These are phyloP conservation scores for Pouteria glomerata DNA, from an alignment of 148 eudicot species.

Conservation along the genomic window DNA sequence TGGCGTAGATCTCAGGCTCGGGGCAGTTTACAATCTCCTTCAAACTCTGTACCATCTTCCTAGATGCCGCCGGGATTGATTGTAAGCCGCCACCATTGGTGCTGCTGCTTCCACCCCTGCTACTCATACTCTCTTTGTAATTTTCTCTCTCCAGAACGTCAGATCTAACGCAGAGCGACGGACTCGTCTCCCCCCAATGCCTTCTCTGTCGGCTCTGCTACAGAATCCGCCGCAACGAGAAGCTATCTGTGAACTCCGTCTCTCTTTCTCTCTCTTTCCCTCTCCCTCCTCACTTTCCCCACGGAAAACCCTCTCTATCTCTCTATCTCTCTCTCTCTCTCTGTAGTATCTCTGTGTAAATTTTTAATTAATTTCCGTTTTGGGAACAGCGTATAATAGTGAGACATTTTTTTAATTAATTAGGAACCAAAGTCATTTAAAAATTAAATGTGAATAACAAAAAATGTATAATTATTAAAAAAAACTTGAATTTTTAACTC, in stretches of 20 bases:
- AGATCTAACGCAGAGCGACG: neutral
- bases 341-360: no score
- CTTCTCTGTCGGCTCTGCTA: conserved; percentile 10
- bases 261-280: neutral
- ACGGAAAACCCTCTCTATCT: conserved; percentile 8
- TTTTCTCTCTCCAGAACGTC: conserved; percentile 3
- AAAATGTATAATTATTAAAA: no score
- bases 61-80: conserved; percentile 54
- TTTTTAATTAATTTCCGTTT: neutral
- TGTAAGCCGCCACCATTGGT: conserved; percentile 29
- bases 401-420: neutral
- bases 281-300: neutral
- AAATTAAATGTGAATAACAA: no score
- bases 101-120: conserved; percentile 17
- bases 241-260: neutral
- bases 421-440: no score
- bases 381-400: neutral
- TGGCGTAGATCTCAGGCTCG: conserved; percentile 84
- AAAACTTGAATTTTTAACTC: neutral
- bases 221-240: conserved; percentile 9
- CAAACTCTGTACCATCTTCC: conserved; percentile 68
- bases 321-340: neutral
- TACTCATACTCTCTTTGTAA: conserved; percentile 23
- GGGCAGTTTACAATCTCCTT: conserved; percentile 85
- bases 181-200: neutral